A percentile compares a stretch with the other conserved stretches of the same genome.
Conservation (phyloP, 2,329 filamentous ascomycete species). For the Tothia fuscella region DNA sequence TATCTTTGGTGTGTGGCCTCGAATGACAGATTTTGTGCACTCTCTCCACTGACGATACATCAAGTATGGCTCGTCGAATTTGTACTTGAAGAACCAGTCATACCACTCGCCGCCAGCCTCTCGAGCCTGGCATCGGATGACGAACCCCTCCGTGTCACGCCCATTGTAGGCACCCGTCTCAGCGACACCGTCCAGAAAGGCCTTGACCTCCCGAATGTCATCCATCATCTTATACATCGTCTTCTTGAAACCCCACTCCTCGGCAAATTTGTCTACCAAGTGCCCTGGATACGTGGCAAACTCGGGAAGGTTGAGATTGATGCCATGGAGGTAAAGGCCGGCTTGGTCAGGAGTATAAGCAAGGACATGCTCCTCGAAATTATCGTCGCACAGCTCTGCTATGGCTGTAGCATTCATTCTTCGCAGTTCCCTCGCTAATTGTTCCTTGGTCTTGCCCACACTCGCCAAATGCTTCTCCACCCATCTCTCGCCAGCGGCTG, state of each 20-base stretch:
- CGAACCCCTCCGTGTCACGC: conserved; percentile 91
- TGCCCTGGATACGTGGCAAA: conserved; percentile 77
- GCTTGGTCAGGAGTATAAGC: conserved; percentile 73
- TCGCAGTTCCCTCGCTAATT: conserved; percentile 66
- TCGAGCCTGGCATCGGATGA: conserved; percentile 72
- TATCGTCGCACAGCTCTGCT: conserved; percentile 90
- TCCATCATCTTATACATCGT: conserved; percentile 69
- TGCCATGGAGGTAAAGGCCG: conserved; percentile 87
- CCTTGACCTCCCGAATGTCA: conserved; percentile 59
- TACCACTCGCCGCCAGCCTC: conserved; percentile 45
- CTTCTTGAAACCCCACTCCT: conserved; percentile 88
- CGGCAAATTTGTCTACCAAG: conserved; percentile 80
- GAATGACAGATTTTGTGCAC: conserved; percentile 82
- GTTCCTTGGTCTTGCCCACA: conserved; percentile 64
- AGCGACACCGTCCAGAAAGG: conserved; percentile 71
- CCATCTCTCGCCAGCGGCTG: conserved; percentile 69
- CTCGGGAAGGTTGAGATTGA: conserved; percentile 88
- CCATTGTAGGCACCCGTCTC: conserved; percentile 84
- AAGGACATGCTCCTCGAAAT: conserved; percentile 92
- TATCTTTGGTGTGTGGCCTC: conserved; percentile 58
- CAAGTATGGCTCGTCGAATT: conserved; percentile 96
- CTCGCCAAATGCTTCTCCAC: conserved; percentile 66
- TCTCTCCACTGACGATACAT: conserved; percentile 99
- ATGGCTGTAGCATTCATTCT: conserved; percentile 85
- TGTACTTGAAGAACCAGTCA: conserved; percentile 99